These are phyloP conservation scores for Neofusicoccum sp. DNA, from an alignment of 2,329 filamentous ascomycete genomes.

Conservation along the genomic window DNA sequence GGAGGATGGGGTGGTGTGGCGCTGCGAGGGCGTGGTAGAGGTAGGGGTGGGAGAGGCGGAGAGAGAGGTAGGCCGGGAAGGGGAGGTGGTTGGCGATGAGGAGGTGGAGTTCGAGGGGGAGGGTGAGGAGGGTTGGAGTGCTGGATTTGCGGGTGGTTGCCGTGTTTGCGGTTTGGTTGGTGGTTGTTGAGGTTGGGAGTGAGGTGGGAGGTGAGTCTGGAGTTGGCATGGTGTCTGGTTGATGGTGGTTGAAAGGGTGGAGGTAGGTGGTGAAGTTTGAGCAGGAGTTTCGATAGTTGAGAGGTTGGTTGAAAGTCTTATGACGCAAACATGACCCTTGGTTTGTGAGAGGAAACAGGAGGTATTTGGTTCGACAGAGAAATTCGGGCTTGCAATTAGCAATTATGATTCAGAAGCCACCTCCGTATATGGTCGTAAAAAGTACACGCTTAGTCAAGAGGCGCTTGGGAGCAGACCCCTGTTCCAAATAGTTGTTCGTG, in stretches of 20 bases:
- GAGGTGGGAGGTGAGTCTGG: not conserved
- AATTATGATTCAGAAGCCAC: not conserved
- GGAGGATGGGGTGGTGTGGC: slow-evolving; percentile 23
- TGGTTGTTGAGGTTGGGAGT: not conserved
- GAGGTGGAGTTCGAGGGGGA: slow-evolving; percentile 42
- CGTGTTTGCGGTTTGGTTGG: not conserved
- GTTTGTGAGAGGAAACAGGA: no score
- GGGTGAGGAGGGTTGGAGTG: slow-evolving; percentile 27
- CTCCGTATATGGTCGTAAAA: not conserved
- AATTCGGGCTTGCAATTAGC: not conserved
- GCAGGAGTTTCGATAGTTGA: no score
- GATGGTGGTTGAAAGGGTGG: no score
- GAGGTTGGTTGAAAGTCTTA: no score
- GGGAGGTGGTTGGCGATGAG: slow-evolving; percentile 39
- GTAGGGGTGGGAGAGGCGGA: slow-evolving; percentile 39
- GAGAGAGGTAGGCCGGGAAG: slow-evolving; percentile 39
- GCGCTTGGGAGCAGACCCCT: not conserved
- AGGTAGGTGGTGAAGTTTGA: no score
- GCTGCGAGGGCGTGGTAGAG: slow-evolving; percentile 33
- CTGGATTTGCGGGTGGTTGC: slow-evolving; percentile 64
- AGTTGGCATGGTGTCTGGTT: no score
- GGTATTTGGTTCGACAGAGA: no score
- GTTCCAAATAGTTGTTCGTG: not conserved
- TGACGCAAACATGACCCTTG: no score
- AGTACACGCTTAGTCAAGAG: not conserved